Conservation (phyloP, 495 filamentous ascomycete genomes). For the Durotheca rogersii region DNA sequence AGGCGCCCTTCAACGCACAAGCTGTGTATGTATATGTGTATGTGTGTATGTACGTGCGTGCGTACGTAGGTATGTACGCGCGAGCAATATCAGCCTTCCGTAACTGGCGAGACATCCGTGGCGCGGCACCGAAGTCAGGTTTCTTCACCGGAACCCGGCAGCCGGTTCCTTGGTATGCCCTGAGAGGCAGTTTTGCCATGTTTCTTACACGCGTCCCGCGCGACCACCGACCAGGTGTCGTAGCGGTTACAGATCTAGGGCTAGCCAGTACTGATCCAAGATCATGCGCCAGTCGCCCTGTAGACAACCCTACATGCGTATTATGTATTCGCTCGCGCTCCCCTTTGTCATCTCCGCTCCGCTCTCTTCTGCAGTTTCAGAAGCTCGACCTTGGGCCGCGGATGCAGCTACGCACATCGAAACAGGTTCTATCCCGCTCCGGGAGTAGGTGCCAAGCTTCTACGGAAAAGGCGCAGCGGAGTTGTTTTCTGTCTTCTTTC, state of each 20-base stretch:
- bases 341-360: neutral
- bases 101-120: slow-evolving; percentile 22
- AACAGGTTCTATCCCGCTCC: neutral
- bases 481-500: too few species aligned
- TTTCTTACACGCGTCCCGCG: neutral
- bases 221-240: neutral
- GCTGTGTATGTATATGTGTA: too few species aligned
- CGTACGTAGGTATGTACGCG: too few species aligned
- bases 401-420: neutral
- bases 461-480: too few species aligned
- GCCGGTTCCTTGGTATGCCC: neutral
- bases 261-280: neutral
- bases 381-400: too few species aligned
- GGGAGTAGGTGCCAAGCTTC: neutral
- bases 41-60: too few species aligned
- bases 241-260: slow-evolving; percentile 20
- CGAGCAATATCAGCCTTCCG: slow-evolving; percentile 17
- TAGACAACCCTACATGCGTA: too few species aligned
- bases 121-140: slow-evolving; percentile 21
- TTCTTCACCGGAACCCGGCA: slow-evolving; percentile 20
- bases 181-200: neutral
- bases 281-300: neutral
- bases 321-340: neutral
- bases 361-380: too few species aligned
- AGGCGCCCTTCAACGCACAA: slow-evolving; percentile 23